These are phyloP conservation scores for Lycium barbarum DNA, from an alignment of 257 asterid species.

Conservation along the genomic window DNA sequence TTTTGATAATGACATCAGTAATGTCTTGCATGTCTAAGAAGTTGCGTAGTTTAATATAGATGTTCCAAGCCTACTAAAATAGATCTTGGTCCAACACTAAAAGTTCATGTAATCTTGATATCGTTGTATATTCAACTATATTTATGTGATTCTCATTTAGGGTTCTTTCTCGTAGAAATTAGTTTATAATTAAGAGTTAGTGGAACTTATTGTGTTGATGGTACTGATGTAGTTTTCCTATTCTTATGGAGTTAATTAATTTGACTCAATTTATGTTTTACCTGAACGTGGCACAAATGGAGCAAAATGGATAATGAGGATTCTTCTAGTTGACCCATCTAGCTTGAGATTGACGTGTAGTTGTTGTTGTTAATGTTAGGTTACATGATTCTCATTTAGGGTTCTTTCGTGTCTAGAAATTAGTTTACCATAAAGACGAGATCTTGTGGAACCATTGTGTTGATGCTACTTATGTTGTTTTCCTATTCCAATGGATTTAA, in stretches of 20 bases:
- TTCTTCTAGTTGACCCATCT: background rate
- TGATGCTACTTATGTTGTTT: background rate
- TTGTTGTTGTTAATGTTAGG: background rate
- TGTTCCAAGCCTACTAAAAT: background rate
- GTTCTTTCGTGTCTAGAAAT: background rate
- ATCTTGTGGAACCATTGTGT: background rate
- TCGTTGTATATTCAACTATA: background rate
- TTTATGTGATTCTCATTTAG: conserved; percentile 10
- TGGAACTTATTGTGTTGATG: background rate
- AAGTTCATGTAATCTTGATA: background rate
- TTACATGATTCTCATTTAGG: background rate
- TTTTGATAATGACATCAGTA: background rate
- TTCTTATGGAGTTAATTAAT: background rate
- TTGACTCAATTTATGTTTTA: background rate
- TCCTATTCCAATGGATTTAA: background rate
- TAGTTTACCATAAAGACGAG: conserved; percentile 5
- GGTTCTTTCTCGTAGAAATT: background rate
- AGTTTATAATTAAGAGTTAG: background rate
- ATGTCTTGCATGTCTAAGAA: background rate
- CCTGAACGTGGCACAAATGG: background rate
- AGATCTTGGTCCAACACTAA: background rate
- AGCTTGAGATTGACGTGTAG: background rate
- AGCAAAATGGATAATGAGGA: background rate
- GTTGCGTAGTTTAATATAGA: background rate
- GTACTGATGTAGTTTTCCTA: conserved; percentile 17